These are phyloP conservation scores for Vishniacozyma victoriae DNA, from an alignment of 768 basidiomycete genomes.

Conservation along the genomic window DNA sequence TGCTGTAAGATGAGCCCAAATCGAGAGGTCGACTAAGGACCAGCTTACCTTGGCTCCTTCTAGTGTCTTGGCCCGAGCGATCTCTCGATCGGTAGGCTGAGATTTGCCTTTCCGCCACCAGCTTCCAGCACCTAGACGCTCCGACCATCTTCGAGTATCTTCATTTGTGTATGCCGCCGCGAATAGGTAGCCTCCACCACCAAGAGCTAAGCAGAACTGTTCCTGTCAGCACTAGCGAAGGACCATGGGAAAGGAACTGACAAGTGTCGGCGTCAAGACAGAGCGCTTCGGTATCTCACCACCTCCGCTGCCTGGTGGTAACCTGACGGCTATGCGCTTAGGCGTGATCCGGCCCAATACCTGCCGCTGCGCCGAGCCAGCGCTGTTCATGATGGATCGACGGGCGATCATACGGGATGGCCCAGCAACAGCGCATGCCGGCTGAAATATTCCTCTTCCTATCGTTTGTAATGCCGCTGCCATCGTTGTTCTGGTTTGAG, in stretches of 20 bases:
- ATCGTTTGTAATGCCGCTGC: too few species aligned
- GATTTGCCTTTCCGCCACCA: slow-evolving; percentile 40
- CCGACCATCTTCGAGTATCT: slow-evolving; percentile 41
- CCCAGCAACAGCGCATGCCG: too few species aligned
- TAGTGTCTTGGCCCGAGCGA: slow-evolving; percentile 41
- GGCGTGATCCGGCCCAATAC: slow-evolving; percentile 38
- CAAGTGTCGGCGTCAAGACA: slow-evolving; percentile 35
- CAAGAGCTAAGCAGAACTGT: slow-evolving; percentile 40
- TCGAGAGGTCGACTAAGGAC: neutral
- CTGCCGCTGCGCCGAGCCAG: too few species aligned
- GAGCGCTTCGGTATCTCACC: slow-evolving; percentile 17
- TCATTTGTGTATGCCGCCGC: slow-evolving; percentile 41
- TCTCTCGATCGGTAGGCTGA: slow-evolving; percentile 34
- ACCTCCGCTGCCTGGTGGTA: slow-evolving; percentile 13
- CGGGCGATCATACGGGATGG: too few species aligned
- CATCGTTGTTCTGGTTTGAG: too few species aligned
- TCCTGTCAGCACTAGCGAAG: neutral
- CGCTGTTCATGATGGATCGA: too few species aligned
- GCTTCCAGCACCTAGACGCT: slow-evolving; percentile 25
- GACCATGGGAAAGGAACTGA: slow-evolving; percentile 7
- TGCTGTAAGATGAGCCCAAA: slow-evolving; percentile 9
- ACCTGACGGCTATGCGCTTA: slow-evolving; percentile 31
- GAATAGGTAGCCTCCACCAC: slow-evolving; percentile 31
- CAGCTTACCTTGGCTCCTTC: slow-evolving; percentile 35
- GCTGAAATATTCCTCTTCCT: too few species aligned